These are phyloP conservation scores for rapeseed (Brassica napus) DNA, from an alignment of 345 rosid species.

Conservation along the genomic window DNA sequence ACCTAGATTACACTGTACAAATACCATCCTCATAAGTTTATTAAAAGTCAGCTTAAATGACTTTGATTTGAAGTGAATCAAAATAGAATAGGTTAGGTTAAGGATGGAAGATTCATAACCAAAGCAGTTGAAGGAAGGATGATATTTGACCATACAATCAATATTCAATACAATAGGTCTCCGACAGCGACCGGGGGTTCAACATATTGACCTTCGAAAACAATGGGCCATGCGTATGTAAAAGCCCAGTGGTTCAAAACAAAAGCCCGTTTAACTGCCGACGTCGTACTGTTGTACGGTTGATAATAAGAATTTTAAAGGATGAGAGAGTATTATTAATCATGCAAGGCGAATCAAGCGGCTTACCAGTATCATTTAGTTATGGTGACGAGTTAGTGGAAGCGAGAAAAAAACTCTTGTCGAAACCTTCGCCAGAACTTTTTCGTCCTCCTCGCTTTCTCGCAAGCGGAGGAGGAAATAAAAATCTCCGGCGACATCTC, in stretches of 20 bases:
- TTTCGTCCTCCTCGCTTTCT: conserved; percentile 5
- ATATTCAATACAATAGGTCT: background rate
- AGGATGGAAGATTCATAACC: conserved; percentile 19
- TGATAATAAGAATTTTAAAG: background rate
- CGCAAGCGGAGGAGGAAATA: background rate
- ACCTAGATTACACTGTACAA: background rate
- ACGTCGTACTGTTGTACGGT: background rate
- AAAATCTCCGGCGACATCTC: conserved; percentile 2
- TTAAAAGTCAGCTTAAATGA: background rate
- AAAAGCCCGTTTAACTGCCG: background rate
- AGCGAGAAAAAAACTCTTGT: background rate
- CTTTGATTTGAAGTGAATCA: conserved; percentile 38
- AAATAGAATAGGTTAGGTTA: conserved; percentile 21
- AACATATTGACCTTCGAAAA: background rate
- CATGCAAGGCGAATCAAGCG: conserved; percentile 4
- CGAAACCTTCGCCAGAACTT: conserved; percentile 19
- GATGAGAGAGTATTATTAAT: background rate
- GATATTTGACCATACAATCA: conserved; percentile 18
- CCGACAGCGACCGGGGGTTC: background rate
- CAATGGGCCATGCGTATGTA: conserved; percentile 4
- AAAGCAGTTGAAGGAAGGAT: conserved; percentile 20
- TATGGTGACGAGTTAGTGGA: conserved; percentile 5
- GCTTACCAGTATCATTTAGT: background rate
- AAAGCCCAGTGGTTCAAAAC: background rate
- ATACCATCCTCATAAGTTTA: background rate